phyloP scores from a whole-genome alignment of 2,329 filamentous ascomycete species.

The Aspergillus hiratsukae region DNA sequence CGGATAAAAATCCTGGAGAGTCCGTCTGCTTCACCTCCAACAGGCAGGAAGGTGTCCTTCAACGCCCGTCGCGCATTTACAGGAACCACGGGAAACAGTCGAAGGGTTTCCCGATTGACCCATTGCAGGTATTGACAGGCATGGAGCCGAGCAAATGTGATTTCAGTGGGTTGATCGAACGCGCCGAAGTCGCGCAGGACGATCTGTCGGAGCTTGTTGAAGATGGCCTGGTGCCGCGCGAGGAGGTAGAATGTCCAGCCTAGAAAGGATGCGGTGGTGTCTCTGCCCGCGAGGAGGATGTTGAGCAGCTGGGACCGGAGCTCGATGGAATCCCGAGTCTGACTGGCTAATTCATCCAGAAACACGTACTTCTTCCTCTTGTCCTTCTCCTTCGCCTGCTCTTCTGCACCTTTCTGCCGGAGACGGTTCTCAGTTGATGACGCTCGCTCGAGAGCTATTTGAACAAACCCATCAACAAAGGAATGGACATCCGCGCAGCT shows the following conservation, averaged over 20 bases:
- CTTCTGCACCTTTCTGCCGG: no score
- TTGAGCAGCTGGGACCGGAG: slow-evolving; percentile 49
- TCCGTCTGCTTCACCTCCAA: slow-evolving; percentile 58
- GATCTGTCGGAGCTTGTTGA: slow-evolving; percentile 4
- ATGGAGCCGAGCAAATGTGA: slow-evolving; percentile 43
- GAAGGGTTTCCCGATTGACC: slow-evolving; percentile 38
- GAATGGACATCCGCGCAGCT: slow-evolving; percentile 9
- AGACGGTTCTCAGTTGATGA: slow-evolving; percentile 6
- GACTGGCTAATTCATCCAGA: slow-evolving; percentile 45
- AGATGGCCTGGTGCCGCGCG: slow-evolving; percentile 11
- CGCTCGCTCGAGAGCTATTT: slow-evolving; percentile 17
- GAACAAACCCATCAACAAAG: slow-evolving; percentile 20
- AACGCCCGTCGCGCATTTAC: slow-evolving; percentile 40
- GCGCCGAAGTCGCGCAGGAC: slow-evolving; percentile 8
- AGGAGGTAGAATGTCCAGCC: slow-evolving; percentile 31
- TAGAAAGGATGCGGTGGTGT: slow-evolving; percentile 48
- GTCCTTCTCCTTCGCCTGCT: no score
- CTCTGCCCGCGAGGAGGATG: slow-evolving; percentile 51
- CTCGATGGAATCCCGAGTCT: slow-evolving; percentile 44
- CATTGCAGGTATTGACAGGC: slow-evolving; percentile 36
- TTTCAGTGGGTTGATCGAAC: slow-evolving; percentile 30
- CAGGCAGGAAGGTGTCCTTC: slow-evolving; percentile 41
- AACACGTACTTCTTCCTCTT: slow-evolving; percentile 40
- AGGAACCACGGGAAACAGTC: slow-evolving; percentile 45
- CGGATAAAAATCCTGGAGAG: slow-evolving; percentile 59